These are phyloP conservation scores for Lactuca sativa DNA, from an alignment of 129 eudicot species.

Conservation along the genomic window DNA sequence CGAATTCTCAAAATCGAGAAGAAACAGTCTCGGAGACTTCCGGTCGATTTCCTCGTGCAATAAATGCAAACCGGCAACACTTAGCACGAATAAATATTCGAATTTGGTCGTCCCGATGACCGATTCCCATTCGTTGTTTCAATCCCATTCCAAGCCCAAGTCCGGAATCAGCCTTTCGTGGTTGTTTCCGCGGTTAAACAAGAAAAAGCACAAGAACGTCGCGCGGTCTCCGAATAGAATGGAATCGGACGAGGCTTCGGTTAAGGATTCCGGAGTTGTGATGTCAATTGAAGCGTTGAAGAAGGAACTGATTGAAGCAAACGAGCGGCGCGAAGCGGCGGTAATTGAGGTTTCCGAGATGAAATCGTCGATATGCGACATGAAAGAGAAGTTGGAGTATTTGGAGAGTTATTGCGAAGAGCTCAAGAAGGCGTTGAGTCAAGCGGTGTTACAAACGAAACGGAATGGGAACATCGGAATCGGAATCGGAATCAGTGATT, in stretches of 20 bases:
- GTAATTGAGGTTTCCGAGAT: conserved; percentile 63
- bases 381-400: conserved; percentile 62
- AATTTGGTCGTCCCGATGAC: conserved; percentile 67
- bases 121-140: conserved; percentile 55
- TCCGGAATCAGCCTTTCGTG: conserved; percentile 71
- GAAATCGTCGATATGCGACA: conserved; percentile 72
- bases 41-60: conserved; percentile 73
- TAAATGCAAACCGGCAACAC: conserved; percentile 63
- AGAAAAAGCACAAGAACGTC: conserved; percentile 62
- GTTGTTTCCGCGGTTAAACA: conserved; percentile 74
- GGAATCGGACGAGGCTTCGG: conserved; percentile 54
- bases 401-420: conserved; percentile 85
- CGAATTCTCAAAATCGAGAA: conserved; percentile 48
- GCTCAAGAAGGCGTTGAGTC: conserved; percentile 66
- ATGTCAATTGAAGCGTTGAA: conserved; percentile 57
- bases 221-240: conserved; percentile 42
- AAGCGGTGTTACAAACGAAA: conserved; percentile 50
- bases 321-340: conserved; percentile 68
- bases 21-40: conserved; percentile 70
- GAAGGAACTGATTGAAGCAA: conserved; percentile 72
- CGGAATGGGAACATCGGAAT: conserved; percentile 30
- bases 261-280: conserved; percentile 44
- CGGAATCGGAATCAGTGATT: conserved; percentile 36
- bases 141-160: conserved; percentile 44
- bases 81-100: conserved; percentile 47